phyloP scores from a whole-genome alignment of 352 stramenopile species.

The Hyaloperonospora brassicae region DNA sequence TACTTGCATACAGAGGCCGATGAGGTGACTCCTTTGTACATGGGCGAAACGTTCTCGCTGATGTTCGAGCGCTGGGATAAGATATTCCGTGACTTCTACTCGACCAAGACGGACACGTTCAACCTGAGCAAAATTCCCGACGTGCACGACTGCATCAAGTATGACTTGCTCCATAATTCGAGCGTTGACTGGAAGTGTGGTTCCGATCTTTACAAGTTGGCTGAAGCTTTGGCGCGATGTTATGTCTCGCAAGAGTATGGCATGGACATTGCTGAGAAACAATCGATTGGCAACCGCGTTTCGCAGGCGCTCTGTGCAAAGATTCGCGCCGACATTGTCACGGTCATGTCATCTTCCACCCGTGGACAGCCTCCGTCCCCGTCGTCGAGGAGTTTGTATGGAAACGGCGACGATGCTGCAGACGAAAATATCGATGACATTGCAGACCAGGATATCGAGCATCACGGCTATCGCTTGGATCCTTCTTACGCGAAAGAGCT shows the following conservation, averaged over 20 bases:
- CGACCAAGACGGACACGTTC: slow-evolving; percentile 82
- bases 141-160: slow-evolving; percentile 97
- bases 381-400: slow-evolving; percentile 19
- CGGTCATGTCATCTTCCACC: slow-evolving; percentile 57
- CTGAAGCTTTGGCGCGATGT: slow-evolving; percentile 92
- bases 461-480: slow-evolving; percentile 85
- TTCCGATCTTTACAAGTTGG: slow-evolving; percentile 90
- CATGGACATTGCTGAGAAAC: slow-evolving; percentile 89
- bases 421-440: slow-evolving; percentile 17
- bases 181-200: slow-evolving; percentile 84
- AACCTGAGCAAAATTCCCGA: slow-evolving; percentile 96
- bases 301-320: slow-evolving; percentile 97
- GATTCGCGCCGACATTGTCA: slow-evolving; percentile 90
- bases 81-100: slow-evolving; percentile 93
- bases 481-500: slow-evolving; percentile 87
- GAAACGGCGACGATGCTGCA: slow-evolving; percentile 20
- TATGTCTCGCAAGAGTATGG: slow-evolving; percentile 97
- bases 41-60: slow-evolving; percentile 92
- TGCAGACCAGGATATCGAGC: slow-evolving; percentile 61
- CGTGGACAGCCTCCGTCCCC: slow-evolving; percentile 25
- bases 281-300: slow-evolving; percentile 93
- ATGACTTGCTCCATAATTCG: slow-evolving; percentile 97
- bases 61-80: slow-evolving; percentile 93
- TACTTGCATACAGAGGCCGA: slow-evolving; percentile 47
- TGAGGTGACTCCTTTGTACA: slow-evolving; percentile 87